Conservation (phyloP, 2,329 filamentous ascomycete species). For the Aspergillus pseudotamarii region DNA sequence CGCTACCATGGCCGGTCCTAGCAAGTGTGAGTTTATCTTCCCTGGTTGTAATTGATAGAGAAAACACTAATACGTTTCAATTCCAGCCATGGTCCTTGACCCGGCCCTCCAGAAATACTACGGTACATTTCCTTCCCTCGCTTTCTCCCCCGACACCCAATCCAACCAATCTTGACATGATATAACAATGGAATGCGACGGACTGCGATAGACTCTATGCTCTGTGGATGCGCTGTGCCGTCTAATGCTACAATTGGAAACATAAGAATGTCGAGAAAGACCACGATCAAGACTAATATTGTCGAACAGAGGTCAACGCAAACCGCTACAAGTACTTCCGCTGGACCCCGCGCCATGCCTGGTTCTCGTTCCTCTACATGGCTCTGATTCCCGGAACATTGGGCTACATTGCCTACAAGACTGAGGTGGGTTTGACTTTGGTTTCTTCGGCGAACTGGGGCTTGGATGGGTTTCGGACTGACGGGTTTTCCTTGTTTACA, state of each 20-base stretch:
- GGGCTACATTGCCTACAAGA: conserved; percentile 73
- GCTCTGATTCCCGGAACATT: conserved; percentile 71
- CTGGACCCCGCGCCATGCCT: conserved; percentile 83
- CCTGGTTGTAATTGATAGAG: background rate
- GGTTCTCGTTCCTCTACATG: conserved; percentile 76
- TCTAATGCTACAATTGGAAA: background rate
- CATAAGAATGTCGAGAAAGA: background rate
- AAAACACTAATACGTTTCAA: conserved; percentile 48
- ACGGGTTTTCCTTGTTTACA: conserved; percentile 43
- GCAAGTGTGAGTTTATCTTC: conserved; percentile 43
- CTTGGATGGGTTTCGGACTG: background rate
- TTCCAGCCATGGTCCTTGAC: conserved; percentile 44
- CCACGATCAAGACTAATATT: background rate
- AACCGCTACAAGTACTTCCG: conserved; percentile 94
- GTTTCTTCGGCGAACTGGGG: background rate
- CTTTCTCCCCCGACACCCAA: conserved; percentile 3
- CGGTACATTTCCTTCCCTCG: conserved; percentile 42
- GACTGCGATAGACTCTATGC: background rate
- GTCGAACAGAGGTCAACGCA: conserved; percentile 69
- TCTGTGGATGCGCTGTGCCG: background rate
- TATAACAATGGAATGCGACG: background rate
- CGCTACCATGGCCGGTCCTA: conserved; percentile 55
- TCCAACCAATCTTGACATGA: background rate
- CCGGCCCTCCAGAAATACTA: conserved; percentile 54
- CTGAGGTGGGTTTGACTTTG: conserved; percentile 71